Base-by-base conservation (phyloP, 2,329 filamentous ascomycete species). In the Fusarium mangiferae region DNA sequence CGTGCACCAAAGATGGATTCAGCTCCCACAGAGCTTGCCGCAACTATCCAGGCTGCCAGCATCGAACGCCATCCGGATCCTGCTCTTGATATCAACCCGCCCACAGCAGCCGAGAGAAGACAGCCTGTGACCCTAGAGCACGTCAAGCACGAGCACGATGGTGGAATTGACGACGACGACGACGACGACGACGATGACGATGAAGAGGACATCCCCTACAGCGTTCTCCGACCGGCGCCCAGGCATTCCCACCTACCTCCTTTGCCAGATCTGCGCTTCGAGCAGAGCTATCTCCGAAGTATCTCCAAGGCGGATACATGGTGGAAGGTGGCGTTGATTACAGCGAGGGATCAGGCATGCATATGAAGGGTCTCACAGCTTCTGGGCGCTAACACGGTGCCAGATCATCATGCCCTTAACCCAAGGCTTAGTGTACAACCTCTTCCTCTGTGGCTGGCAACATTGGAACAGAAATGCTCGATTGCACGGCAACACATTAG, bases 211-310 rank as follows among this genome's bases (percentile, higher is more conserved):
- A 90, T 94, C 28, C 92, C 92, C 18, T 86, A 91, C 70, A 92
- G 90, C 74, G 87, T 92, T 10, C 82, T 95, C 58, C 86, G 86
- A 48, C 86, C 90, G 52, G 82, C 86, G 62, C 84, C 84, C 58
- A 86, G 85, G 54, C 78, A 79, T 52, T 82, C 83, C 41, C 82
- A 84, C 45, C 84, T 91, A 62, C 89, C 88, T 36, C 89, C 90
- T 14, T 89, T 98, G 79, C 95, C 95, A 8, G 96, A 99, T 84
- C 86, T 99, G 75, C 90, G 96, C 48, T 98, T 98, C 84, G 96
- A 99, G 85, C 96, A 99, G 88, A 98, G 95, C 87, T 99, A 99
- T 83, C 89, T 99, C 62, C 92, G 93, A 78, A 97, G 95, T 84
- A 93, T 99, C 77, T 90, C 92, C 74, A 87, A 90, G 63, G 94